phyloP scores from a whole-genome alignment of 2,329 filamentous ascomycete genomes.

The Chaetothyriales sp. region DNA sequence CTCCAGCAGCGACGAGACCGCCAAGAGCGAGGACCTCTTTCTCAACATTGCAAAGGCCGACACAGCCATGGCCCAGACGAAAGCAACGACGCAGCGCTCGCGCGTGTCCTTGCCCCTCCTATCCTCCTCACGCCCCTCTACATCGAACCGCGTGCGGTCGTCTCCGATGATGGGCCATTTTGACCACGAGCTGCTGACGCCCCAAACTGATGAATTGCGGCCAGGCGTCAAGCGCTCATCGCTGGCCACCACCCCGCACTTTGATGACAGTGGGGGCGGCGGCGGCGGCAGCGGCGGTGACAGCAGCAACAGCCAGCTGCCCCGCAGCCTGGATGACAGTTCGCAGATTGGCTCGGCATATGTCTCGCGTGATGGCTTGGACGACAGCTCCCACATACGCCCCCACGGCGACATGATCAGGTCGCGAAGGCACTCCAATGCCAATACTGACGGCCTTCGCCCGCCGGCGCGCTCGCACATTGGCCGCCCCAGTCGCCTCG shows the following conservation, averaged over 20 bases:
- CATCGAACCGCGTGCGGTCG: slow-evolving; percentile 7
- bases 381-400: no score
- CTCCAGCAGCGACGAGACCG: slow-evolving; percentile 24
- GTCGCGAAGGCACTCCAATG: slow-evolving; percentile 12
- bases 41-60: slow-evolving; percentile 32
- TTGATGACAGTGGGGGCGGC: slow-evolving; percentile 8
- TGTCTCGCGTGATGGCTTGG: no score
- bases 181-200: slow-evolving; percentile 9
- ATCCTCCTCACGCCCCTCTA: slow-evolving; percentile 10
- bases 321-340: not conserved
- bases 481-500: slow-evolving; percentile 18
- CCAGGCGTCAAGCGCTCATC: slow-evolving; percentile 14
- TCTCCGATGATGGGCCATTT: slow-evolving; percentile 10
- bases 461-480: slow-evolving; percentile 5
- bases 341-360: not conserved
- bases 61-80: slow-evolving; percentile 10
- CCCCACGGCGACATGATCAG: not conserved
- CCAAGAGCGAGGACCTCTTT: slow-evolving; percentile 31
- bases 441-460: slow-evolving; percentile 10
- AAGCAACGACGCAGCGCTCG: slow-evolving; percentile 11
- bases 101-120: slow-evolving; percentile 17
- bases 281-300: not conserved
- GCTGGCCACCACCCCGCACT: slow-evolving; percentile 7
- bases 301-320: not conserved
- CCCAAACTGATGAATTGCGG: slow-evolving; percentile 7